Evolutionary conservation across 768 basidiomycete species (phyloP), one percentile per base, ranked within the genome.

Genomic region (Phaffia australis): DNA sequence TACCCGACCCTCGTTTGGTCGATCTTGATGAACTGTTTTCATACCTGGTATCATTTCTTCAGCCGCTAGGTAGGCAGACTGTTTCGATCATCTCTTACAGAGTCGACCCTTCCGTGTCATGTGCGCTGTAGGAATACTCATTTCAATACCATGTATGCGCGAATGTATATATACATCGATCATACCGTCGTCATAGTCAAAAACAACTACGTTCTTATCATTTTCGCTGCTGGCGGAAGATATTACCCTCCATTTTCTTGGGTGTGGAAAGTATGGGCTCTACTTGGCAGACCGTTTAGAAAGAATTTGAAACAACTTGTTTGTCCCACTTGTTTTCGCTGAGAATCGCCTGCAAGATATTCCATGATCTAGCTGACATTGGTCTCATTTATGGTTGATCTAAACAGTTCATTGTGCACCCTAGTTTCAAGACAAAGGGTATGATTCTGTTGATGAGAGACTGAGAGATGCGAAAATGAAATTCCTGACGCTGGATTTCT

Each of bases 191-290:
- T 25, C 58, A n/a, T 70, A 90, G 89, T 90, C 68, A 88, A 91
- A 74, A 85, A 87, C 32, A 89, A 92, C 77, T 92, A 92, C 71
- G 86, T 87, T 2, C 84, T 91, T 25, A 83, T 90, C 4, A 89
- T 90, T 76, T 87, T 92, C 70, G 87, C 89, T 30, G 86, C 89
- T 1, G 89, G 88, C 29, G 83, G 83, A 8, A 80, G 79, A 69
- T 79, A 89, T 76, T 81, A 83, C 2, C 89, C 89, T 6, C 81
- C 82, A 29, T 90, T 88, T 88, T 87, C 85, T 70, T 92, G 89
- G 89, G 82, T 92, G 14, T 91, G 89, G 89, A 89, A 87, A 72
- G 87, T 88, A 0, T 90, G 90, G 75, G 81, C 88, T 27, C 86
- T 85, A 72, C 78, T 72, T 87, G 55, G 88, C 81, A 73, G 80